Evolutionary conservation across 2,329 filamentous ascomycete genomes (phyloP).

Genomic region (Chaetoscypha palmicola): DNA sequence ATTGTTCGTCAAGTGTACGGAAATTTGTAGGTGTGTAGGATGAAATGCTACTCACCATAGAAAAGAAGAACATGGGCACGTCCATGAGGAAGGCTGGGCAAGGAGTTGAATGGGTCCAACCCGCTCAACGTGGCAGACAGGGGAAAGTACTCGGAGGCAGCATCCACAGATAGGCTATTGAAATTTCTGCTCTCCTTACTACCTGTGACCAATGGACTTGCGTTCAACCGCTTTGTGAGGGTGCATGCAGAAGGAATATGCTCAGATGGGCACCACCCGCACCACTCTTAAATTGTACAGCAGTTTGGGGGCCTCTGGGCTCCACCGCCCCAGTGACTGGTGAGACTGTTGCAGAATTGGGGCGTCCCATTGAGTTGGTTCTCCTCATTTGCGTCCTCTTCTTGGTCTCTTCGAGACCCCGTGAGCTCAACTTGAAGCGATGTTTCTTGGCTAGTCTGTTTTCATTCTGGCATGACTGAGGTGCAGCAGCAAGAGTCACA

Average conservation of each 20-base stretch:
- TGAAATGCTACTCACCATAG: not conserved
- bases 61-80: not conserved
- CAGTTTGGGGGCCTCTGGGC: not conserved
- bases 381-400: constrained; percentile 1
- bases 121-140: not conserved
- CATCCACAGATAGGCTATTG: constrained; percentile 1
- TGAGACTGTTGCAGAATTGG: not conserved
- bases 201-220: not conserved
- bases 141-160: not conserved
- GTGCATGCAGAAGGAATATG: not conserved
- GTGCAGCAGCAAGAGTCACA: not conserved
- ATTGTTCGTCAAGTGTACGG: not conserved
- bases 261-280: not conserved
- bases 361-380: no score
- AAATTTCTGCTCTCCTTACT: not conserved
- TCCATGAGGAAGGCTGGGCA: not conserved
- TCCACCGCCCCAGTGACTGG: not conserved
- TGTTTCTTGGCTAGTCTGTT: constrained; percentile 5
- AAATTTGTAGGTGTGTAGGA: not conserved
- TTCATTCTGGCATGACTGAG: not conserved
- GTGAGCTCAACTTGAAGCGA: constrained; percentile 11
- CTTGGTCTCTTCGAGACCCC: constrained; percentile 12
- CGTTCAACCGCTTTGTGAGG: not conserved
- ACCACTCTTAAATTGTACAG: not conserved
- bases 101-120: not conserved